Conservation (phyloP, 2,329 filamentous ascomycete genomes). For the Penicillium frequentans region DNA sequence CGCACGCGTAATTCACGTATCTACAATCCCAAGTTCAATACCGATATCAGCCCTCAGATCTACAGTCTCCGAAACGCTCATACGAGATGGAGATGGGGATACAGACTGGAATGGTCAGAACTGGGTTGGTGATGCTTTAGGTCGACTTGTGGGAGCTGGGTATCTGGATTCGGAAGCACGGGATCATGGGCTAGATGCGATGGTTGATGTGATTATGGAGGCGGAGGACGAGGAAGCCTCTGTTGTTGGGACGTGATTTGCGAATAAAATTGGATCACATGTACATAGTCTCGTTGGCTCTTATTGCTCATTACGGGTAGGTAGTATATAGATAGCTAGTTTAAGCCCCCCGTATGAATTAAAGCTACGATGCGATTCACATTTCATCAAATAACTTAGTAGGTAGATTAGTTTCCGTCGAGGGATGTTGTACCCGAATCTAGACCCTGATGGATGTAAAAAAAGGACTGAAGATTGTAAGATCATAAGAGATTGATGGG, state of each 20-base stretch:
- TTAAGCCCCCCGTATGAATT: no score
- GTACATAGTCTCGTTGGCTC: no score
- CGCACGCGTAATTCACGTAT: conserved; percentile 1
- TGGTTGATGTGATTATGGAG: conserved; percentile 21
- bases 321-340: no score
- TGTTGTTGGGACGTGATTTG: not conserved
- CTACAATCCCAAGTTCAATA: conserved; percentile 1
- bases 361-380: no score
- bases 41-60: not conserved
- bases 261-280: no score
- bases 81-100: conserved; percentile 1
- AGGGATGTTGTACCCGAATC: not conserved
- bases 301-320: no score
- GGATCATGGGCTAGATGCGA: conserved; percentile 16
- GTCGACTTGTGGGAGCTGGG: conserved; percentile 9
- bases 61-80: conserved; percentile 5
- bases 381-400: no score
- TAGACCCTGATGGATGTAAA: not conserved
- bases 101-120: conserved; percentile 24
- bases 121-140: conserved; percentile 19
- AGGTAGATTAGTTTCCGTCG: not conserved
- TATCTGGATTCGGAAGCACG: conserved; percentile 7
- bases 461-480: not conserved
- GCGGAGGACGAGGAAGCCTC: conserved; percentile 17
- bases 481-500: not conserved